A percentile compares a stretch with the other conserved stretches of the same genome.
phyloP scores from a whole-genome alignment of 129 eudicot species.

The Helichrysum umbraculigerum region DNA sequence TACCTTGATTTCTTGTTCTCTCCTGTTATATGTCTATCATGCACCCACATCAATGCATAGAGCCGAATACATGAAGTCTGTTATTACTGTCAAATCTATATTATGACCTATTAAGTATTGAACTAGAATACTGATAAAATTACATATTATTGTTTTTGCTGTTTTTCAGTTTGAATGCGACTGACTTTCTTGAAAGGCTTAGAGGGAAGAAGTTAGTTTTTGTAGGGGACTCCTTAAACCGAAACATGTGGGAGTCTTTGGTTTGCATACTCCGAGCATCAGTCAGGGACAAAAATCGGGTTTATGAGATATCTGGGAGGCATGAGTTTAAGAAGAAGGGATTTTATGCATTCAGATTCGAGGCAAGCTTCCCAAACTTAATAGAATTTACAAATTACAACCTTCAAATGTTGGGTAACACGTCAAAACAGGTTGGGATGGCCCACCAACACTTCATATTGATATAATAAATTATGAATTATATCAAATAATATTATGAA shows the following conservation, averaged over 20 bases:
- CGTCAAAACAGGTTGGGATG: not conserved
- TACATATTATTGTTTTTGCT: not conserved
- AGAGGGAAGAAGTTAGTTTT: conserved; percentile 82
- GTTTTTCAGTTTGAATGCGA: conserved; percentile 63
- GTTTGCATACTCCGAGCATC: conserved; percentile 83
- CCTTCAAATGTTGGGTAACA: not conserved
- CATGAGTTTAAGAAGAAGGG: conserved; percentile 87
- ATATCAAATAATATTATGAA: too few relatives aligned
- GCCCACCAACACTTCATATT: not conserved
- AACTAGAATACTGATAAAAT: not conserved
- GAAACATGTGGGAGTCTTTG: conserved; percentile 99
- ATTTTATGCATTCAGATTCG: conserved; percentile 83
- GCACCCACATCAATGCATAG: not conserved
- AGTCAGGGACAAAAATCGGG: conserved; percentile 53
- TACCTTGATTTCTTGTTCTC: not conserved
- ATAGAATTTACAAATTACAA: not conserved
- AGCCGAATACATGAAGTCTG: not conserved
- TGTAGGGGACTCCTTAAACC: conserved; percentile 90
- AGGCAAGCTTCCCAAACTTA: conserved; percentile 56
- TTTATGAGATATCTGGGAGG: conserved; percentile 78
- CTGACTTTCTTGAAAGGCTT: conserved; percentile 87
- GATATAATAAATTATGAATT: not conserved
- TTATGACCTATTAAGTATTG: not conserved
- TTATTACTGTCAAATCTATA: not conserved
- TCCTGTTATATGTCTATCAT: not conserved